A percentile compares a stretch with the other conserved stretches of the same genome.
Evolutionary conservation across 2,329 filamentous ascomycete genomes (phyloP).

Genomic region (Fusarium buxicola): DNA sequence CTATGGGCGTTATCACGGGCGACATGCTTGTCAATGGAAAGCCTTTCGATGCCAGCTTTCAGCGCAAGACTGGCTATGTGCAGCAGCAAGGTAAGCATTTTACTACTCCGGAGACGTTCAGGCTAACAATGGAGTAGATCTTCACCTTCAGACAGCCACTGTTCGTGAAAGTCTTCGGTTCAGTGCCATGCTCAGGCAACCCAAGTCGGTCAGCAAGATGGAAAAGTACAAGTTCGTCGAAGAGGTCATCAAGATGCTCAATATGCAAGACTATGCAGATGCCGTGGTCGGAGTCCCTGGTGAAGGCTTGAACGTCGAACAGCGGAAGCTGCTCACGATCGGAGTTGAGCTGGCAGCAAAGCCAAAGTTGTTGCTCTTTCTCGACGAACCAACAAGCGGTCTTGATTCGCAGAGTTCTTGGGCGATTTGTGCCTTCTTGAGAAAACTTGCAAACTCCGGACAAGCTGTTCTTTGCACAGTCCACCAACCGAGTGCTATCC

Average conservation of each 20-base stretch:
- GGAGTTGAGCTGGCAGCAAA: slow-evolving; percentile 69
- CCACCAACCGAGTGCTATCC: slow-evolving; percentile 65
- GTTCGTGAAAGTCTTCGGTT: slow-evolving; percentile 67
- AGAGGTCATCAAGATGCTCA: slow-evolving; percentile 72
- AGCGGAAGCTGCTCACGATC: slow-evolving; percentile 71
- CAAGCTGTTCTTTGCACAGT: slow-evolving; percentile 67
- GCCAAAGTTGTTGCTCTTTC: slow-evolving; percentile 69
- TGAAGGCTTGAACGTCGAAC: slow-evolving; percentile 70
- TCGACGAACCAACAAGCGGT: slow-evolving; percentile 71
- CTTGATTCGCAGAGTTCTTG: slow-evolving; percentile 73
- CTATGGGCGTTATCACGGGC: slow-evolving; percentile 72
- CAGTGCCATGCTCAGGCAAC: slow-evolving; percentile 69
- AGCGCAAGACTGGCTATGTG: slow-evolving; percentile 74
- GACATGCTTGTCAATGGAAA: slow-evolving; percentile 74
- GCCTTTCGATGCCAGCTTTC: slow-evolving; percentile 67
- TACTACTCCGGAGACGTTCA: fast-evolving
- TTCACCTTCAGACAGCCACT: slow-evolving; percentile 66
- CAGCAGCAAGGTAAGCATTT: slow-evolving; percentile 67
- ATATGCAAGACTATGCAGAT: slow-evolving; percentile 75
- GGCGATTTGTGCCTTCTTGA: slow-evolving; percentile 71
- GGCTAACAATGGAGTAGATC: slow-evolving; percentile 52
- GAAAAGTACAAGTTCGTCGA: slow-evolving; percentile 74
- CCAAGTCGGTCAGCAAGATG: slow-evolving; percentile 61
- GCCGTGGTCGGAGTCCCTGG: slow-evolving; percentile 73
- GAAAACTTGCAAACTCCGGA: slow-evolving; percentile 67